Conservation (phyloP, 257 asterid genomes). For the Solanum stenotomum region DNA sequence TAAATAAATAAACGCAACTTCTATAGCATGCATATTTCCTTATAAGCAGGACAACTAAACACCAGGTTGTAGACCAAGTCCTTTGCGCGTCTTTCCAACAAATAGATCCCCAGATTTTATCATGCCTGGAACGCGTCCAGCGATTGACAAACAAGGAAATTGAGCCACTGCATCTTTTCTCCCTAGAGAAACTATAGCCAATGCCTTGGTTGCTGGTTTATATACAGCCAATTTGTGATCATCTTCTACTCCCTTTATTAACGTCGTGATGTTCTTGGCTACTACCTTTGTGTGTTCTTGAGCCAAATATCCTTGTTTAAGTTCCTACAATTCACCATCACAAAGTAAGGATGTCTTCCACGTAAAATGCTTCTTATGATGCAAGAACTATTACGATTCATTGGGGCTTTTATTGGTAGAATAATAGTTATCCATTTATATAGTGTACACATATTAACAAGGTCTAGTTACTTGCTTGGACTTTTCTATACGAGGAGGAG, state of each 20-base stretch:
- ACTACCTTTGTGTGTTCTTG: constrained; percentile 44
- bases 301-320: constrained; percentile 73
- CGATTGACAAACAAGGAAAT: constrained; percentile 29
- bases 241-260: constrained; percentile 25
- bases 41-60: background rate
- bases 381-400: background rate
- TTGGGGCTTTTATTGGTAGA: background rate
- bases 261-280: constrained; percentile 54
- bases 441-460: background rate
- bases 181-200: constrained; percentile 69
- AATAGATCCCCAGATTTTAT: constrained; percentile 78
- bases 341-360: background rate
- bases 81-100: constrained; percentile 46
- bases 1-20: background rate
- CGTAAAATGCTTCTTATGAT: background rate
- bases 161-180: constrained; percentile 57
- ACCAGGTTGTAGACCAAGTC: constrained; percentile 42
- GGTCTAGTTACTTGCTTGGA: background rate
- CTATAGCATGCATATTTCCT: background rate
- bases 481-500: background rate
- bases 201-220: constrained; percentile 34
- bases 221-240: constrained; percentile 34
- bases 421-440: background rate
- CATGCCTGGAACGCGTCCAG: constrained; percentile 68
- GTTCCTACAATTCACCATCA: constrained; percentile 34